Base-by-base conservation (phyloP, 495 filamentous ascomycete species). In the Oidiodendron maius region DNA sequence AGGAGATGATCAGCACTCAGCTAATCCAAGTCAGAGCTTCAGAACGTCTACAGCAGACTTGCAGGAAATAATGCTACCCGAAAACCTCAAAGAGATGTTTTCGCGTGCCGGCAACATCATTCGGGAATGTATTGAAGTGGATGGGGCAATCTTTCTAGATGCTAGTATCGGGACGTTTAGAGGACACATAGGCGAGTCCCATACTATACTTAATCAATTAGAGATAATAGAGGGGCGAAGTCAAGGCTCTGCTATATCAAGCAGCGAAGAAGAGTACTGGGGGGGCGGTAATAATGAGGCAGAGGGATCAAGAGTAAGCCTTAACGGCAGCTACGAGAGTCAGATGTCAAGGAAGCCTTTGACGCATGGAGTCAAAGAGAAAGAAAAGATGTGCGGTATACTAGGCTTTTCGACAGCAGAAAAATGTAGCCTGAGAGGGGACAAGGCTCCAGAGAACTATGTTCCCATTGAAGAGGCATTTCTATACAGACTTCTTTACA, bases 141-240 rank as follows among this genome's bases (percentile, higher is more conserved):
- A 78, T 15, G 77, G 75, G 0, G 68, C 71, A 1, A 47, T 74
- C 2, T 78, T 75, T 43, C 56, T 74, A 8, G 74, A 80, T 57
- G 73, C 74, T 0, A 66, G 65, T 20, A 51, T 66, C 3, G 60
- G 60, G 3, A 45, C 57, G n/a, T 56, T 60, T 52, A 53, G 57
- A 35, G 52, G 49, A 2, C 46, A 51, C 30, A 48, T 53, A 21
- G 53, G 49, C 3, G 55, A 60, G n/a, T n/a, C n/a, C n/a, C n/a
- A n/a, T n/a, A n/a, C n/a, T n/a, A n/a, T n/a, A n/a, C n/a, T n/a
- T n/a, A 30, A 46, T 6, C 28, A 34, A n/a, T n/a, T 28, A 24
- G 21, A 21, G 3, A 44, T 44, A 12, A 55, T 37, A n/a, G 49
- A 44, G 22, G 57, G 46, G 17, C 51, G 55, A n/a, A 51, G 55